Evolutionary conservation across 1,284 basidiomycete genomes (phyloP).

Genomic region (Ceratobasidium theobromae): DNA sequence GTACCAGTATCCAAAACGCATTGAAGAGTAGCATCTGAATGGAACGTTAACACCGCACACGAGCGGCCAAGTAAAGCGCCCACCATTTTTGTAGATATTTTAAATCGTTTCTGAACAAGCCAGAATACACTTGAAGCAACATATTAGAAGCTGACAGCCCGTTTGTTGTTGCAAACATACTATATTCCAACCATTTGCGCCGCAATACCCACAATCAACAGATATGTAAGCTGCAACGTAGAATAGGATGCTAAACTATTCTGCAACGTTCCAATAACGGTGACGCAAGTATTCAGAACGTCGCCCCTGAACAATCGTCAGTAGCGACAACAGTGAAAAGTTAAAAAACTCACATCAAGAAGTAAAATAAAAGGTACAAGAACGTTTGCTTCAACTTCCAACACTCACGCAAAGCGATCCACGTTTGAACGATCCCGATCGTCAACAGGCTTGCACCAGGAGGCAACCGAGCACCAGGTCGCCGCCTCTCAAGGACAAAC

Average conservation of each 20-base stretch:
- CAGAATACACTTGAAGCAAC: slow-evolving; percentile 56
- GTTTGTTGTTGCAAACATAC: slow-evolving; percentile 46
- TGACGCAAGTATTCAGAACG: slow-evolving; percentile 72
- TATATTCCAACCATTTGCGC: slow-evolving; percentile 75
- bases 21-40: slow-evolving; percentile 69
- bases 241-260: slow-evolving; percentile 70
- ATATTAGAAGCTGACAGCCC: background rate
- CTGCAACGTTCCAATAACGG: slow-evolving; percentile 77
- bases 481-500: slow-evolving; percentile 54
- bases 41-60: slow-evolving; percentile 7
- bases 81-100: slow-evolving; percentile 70
- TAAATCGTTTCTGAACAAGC: slow-evolving; percentile 72
- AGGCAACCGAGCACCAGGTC: slow-evolving; percentile 67
- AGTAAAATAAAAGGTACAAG: slow-evolving; percentile 72
- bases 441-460: slow-evolving; percentile 62
- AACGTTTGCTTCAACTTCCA: slow-evolving; percentile 73
- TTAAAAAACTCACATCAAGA: slow-evolving; percentile 54
- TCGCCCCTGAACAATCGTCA: slow-evolving; percentile 48
- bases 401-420: slow-evolving; percentile 66
- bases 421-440: slow-evolving; percentile 70
- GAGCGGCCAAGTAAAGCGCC: slow-evolving; percentile 33
- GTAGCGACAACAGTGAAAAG: background rate
- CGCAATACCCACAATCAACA: slow-evolving; percentile 75
- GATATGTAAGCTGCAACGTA: slow-evolving; percentile 63
- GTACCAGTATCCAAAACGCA: slow-evolving; percentile 69